phyloP scores from a whole-genome alignment of 2,329 filamentous ascomycete genomes.

The Elsinoe arachidis region DNA sequence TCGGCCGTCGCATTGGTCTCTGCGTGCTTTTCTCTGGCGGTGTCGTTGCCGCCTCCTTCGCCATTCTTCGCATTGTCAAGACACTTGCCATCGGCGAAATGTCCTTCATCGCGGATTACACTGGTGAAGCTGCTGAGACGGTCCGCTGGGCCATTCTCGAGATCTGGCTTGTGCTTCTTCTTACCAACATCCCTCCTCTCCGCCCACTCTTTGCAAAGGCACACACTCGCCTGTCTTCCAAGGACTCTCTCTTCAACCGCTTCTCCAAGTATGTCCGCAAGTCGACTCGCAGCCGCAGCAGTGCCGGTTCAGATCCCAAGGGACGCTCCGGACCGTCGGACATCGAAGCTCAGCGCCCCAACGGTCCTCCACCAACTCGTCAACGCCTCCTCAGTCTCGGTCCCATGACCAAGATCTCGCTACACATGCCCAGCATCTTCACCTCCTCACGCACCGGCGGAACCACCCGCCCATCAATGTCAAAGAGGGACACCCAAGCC shows the following conservation, averaged over 20 bases:
- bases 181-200: slow-evolving; percentile 1
- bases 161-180: slow-evolving; percentile 1
- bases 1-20: background rate
- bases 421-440: background rate
- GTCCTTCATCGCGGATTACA: slow-evolving; percentile 4
- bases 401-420: slow-evolving; percentile 2
- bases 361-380: background rate
- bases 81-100: background rate
- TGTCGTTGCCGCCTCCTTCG: background rate
- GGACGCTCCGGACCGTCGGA: background rate
- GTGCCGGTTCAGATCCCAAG: background rate
- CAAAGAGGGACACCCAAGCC: background rate
- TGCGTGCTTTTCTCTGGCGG: slow-evolving; percentile 2
- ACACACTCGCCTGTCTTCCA: background rate
- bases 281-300: background rate
- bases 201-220: background rate
- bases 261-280: slow-evolving; percentile 2
- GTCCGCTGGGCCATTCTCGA: slow-evolving; percentile 2
- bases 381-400: slow-evolving; percentile 1
- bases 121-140: background rate
- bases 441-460: background rate
- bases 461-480: background rate
- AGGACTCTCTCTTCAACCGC: background rate
- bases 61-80: background rate
- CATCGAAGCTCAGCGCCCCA: background rate